These are phyloP conservation scores for Lophiotrema nucula DNA, from an alignment of 495 filamentous ascomycete species.

Conservation along the genomic window DNA sequence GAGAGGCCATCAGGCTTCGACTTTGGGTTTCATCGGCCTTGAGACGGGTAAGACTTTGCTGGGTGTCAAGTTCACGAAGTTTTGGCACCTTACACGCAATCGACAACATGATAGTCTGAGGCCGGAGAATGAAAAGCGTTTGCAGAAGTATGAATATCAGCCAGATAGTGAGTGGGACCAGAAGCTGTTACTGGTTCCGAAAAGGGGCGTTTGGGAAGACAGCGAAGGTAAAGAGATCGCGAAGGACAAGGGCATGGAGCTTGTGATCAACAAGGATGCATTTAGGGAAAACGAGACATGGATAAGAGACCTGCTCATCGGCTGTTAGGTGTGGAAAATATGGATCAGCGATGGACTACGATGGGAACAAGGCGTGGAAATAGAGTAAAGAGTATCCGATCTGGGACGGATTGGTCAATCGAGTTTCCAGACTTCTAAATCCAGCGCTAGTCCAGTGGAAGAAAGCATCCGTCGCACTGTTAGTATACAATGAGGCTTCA, in stretches of 20 bases:
- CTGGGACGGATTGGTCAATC: no score
- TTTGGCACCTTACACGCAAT: conserved; percentile 5
- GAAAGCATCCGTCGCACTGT: no score
- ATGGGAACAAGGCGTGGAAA: no score
- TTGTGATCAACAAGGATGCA: background rate
- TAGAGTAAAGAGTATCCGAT: no score
- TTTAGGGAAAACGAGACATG: background rate
- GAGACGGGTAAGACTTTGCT: background rate
- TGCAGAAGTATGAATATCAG: conserved; percentile 14
- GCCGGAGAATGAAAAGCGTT: conserved; percentile 2
- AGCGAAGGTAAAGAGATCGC: background rate
- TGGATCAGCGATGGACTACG: background rate
- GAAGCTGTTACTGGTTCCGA: background rate
- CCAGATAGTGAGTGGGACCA: conserved; percentile 4
- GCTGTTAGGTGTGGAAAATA: background rate
- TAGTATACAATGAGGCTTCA: no score
- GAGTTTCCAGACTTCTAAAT: no score
- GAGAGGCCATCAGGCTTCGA: background rate
- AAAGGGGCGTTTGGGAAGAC: background rate
- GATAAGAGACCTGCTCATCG: background rate
- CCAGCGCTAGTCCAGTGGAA: no score
- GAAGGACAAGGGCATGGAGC: background rate
- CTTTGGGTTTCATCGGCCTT: background rate
- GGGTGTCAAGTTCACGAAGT: background rate
- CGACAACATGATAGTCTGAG: background rate